Base-by-base conservation (phyloP, 2,329 filamentous ascomycete genomes). In the Pezicula carpinea region DNA sequence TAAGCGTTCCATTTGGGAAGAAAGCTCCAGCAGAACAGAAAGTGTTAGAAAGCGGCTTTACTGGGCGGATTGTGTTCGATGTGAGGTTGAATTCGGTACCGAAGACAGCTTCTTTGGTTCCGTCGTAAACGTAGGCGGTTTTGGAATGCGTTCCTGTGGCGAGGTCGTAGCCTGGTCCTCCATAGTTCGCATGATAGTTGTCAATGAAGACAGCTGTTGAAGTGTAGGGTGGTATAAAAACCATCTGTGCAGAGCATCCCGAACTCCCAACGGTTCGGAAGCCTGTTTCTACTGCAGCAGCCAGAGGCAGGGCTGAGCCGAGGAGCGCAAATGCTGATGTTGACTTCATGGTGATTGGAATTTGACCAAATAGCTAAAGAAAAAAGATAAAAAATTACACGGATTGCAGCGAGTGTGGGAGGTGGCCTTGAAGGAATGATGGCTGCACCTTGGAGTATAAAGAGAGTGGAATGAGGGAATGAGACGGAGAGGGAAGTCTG, bases 21-120 rank as follows among this genome's bases (percentile, higher is more conserved):
- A 43, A 43, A 34, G 41, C 41, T 3, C 41, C 41, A 14, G 41
- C 41, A 32, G 41, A 43, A 29, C 41, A 43, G 22, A 43, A 43
- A 10, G 41, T 43, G 22, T 43, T 34, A 15, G 29, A 33, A 8
- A 43, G 31, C 6, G 41, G 41, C 41, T 43, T 43, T 6, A 43
- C 29, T 10, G 29, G n/a, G 3, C 41, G 13, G 22, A 43, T 32
- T 13, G 26, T 22, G 13, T 43, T 43, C 3, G 23, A 33, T 8
- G 41, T 43, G 5, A 43, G 32, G 17, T 43, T 43, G 17, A 32
- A 43, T 33, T 43, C 41, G 13, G 41, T 33, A 5, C 41, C 41
- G 15, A 43, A 43, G 15, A 43, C 41, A 3, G 41, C 31, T 11
- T 32, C 32, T 2, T 19, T 17, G 14, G 41, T 33, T n/a, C 41